These are phyloP conservation scores for Saccharomycopsis oosterbeekiorum DNA, from an alignment of 805 yeast species.

Conservation along the genomic window DNA sequence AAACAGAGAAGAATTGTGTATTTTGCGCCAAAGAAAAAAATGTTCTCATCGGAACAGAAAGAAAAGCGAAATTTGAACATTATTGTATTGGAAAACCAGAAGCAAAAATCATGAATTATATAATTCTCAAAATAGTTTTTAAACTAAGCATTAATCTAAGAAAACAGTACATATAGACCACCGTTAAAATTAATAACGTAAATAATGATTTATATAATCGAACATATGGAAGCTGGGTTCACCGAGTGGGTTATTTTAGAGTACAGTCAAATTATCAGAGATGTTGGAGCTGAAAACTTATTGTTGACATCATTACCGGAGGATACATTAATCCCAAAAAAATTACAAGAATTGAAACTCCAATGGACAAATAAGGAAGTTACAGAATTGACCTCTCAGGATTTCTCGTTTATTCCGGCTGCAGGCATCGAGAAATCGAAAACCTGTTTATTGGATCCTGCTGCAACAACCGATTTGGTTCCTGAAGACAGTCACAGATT, in stretches of 20 bases:
- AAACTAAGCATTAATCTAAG: neutral
- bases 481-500: constrained; percentile 60
- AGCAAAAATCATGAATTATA: neutral
- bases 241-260: constrained; percentile 93
- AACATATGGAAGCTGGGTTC: constrained; percentile 96
- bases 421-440: constrained; percentile 34
- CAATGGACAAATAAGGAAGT: constrained; percentile 79
- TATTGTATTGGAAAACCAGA: neutral
- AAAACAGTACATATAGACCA: neutral
- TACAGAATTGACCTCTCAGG: constrained; percentile 30
- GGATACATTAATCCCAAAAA: constrained; percentile 55
- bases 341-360: constrained; percentile 49
- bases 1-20: too few species aligned
- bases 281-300: constrained; percentile 70
- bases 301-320: constrained; percentile 67
- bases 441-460: constrained; percentile 84
- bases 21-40: neutral
- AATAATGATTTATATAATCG: constrained; percentile 80
- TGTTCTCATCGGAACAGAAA: neutral
- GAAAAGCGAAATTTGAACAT: neutral
- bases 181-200: too few species aligned
- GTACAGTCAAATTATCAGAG: constrained; percentile 71
- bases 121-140: neutral
- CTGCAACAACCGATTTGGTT: constrained; percentile 61
- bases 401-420: constrained; percentile 26